phyloP scores from a whole-genome alignment of 2,329 filamentous ascomycete species.

The Sarocladium kiliense region DNA sequence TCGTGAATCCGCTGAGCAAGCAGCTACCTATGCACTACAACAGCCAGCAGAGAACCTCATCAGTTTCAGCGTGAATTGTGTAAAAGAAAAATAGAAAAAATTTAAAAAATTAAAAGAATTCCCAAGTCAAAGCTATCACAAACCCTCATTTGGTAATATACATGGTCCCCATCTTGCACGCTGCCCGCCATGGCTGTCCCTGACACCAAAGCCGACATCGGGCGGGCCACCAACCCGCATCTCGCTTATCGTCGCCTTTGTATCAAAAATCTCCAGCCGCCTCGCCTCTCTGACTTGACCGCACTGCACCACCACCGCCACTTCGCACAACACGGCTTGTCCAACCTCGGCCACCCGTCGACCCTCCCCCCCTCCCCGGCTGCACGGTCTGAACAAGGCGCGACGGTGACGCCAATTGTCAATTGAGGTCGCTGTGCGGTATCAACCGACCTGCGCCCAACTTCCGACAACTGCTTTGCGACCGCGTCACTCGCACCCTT shows the following conservation, averaged over 20 bases:
- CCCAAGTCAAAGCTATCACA: no score
- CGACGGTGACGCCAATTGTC: background rate
- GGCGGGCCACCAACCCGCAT: conserved; percentile 3
- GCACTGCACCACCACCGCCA: background rate
- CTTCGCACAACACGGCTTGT: background rate
- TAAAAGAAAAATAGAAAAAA: no score
- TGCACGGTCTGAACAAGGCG: background rate
- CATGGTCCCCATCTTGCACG: no score
- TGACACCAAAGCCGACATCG: conserved; percentile 13
- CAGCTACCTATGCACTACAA: no score
- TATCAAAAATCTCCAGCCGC: background rate
- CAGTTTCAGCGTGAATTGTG: no score
- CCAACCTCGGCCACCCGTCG: background rate
- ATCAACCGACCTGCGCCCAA: background rate
- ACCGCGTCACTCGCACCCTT: conserved; percentile 12
- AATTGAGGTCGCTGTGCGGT: conserved; percentile 5
- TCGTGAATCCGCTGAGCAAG: no score
- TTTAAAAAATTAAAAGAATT: no score
- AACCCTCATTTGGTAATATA: no score
- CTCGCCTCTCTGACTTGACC: background rate
- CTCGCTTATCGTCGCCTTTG: conserved; percentile 16
- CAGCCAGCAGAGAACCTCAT: no score
- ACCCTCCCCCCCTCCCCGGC: background rate
- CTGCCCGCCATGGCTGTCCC: no score
- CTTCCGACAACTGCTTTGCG: background rate